Evolutionary conservation across 2,329 filamentous ascomycete species (phyloP), one percentile per base, ranked within the genome.

Genomic region (Claviceps digitariae): DNA sequence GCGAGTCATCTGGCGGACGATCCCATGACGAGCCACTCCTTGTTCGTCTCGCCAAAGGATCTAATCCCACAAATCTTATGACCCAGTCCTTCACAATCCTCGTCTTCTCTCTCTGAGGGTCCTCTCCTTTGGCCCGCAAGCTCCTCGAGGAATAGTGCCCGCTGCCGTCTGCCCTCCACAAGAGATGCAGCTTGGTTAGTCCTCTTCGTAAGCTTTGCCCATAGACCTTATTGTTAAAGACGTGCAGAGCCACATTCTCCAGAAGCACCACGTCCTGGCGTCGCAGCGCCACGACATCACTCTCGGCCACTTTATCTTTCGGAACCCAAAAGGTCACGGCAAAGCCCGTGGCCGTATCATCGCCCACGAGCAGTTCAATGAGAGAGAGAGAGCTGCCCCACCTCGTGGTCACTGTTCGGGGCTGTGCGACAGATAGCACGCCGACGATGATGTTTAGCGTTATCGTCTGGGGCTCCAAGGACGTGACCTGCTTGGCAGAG

Each of bases 341-440:
- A 68, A 96, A 95, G 2, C 85, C 86, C 0, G 87, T 80, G 57
- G 77, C 80, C 0, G 90, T 95, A 51, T 95, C 87, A 65, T 97
- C 91, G 5, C 87, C 90, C 1, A 96, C 81, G 1, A 90, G 72
- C 2, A 93, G 67, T 66, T 95, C 89, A 43, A 91, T 72, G 3
- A 95, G 74, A 6, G 86, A 78, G 51, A 84, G 74, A 7, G 74
- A 72, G 12, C 70, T 68, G 27, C 83, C 79, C 70, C 78, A 83
- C 41, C 79, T 76, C 0, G 90, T 87, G 31, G 73, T 78, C 21
- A 95, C 80, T 2, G 76, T 76, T 25, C 86, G 81, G 1, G 85
- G 75, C 40, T 82, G 75, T 1, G 84, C 76, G 49, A 89, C 76
- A 13, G 84, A 82, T 56, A 95, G 83, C 48, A 96, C 74, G 3